Evolutionary conservation across 768 basidiomycete genomes (phyloP).

Genomic region (Amanita phalloides): DNA sequence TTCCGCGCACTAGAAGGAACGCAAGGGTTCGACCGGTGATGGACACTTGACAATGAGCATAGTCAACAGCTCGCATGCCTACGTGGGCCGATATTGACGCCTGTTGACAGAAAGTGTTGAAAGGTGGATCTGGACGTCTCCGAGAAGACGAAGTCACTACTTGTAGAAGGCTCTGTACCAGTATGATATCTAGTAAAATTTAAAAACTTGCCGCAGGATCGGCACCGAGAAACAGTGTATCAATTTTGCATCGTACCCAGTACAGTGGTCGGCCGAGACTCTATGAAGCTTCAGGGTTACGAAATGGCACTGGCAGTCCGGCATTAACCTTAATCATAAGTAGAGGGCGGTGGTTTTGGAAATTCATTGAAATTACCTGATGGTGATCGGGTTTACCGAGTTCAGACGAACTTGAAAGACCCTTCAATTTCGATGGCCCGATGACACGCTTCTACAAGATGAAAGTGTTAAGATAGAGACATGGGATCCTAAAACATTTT

Average conservation of each 20-base stretch:
- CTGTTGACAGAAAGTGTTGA: slow-evolving; percentile 4
- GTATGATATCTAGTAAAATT: background rate
- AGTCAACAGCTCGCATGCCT: background rate
- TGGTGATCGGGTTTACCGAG: background rate
- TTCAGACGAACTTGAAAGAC: background rate
- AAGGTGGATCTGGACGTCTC: background rate
- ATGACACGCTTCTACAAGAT: background rate
- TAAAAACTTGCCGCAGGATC: background rate
- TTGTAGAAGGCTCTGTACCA: background rate
- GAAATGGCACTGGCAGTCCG: background rate
- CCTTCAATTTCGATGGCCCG: background rate
- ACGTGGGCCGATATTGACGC: slow-evolving; percentile 3
- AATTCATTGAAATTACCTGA: background rate
- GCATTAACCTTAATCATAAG: background rate
- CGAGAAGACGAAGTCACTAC: background rate
- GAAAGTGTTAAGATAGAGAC: background rate
- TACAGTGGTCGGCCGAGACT: slow-evolving; percentile 1
- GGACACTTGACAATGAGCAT: slow-evolving; percentile 4
- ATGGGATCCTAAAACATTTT: too few relatives aligned
- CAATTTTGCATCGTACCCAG: background rate
- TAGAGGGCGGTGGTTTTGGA: background rate
- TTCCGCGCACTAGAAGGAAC: slow-evolving; percentile 5
- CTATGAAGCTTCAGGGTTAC: slow-evolving; percentile 1
- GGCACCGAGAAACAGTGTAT: slow-evolving; percentile 1
- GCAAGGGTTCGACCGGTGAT: background rate